Base-by-base conservation (phyloP, 1,284 basidiomycete species). In the Puccinia hordei region DNA sequence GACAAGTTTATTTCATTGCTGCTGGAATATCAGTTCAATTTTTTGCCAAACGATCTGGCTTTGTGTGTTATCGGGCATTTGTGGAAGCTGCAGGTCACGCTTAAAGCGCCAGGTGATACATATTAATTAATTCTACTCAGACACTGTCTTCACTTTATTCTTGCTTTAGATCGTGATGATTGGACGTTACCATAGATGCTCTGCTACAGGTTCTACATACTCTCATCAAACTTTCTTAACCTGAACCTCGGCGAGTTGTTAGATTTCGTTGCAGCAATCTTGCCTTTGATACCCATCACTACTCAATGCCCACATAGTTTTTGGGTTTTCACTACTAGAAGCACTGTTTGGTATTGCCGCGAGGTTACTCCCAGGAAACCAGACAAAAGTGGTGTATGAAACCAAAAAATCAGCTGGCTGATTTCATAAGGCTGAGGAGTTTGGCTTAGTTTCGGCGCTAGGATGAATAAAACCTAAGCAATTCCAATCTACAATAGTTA, bases 1-100 rank as follows among this genome's bases (percentile, higher is more conserved):
- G 96, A 10, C 90, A 92, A 81, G 93, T 95, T 41, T 87, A 92
- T 81, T 98, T 98, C 83, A 86, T 98, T 33, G 93, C 90, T n/a
- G 93, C 94, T 2, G 90, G 88, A 12, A 88, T 88, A 2, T 87
- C 87, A 81, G 86, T 94, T 38, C 85, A 86, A 63, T 87, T 93
- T 76, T 84, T 82, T 82, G 85, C 86, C 1, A 83, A 85, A 17
- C 84, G 85, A 33, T 87, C 86, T 3, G 85, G 85, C 10, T 82
- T 93, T 27, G 88, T 89, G n/a, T 83, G 91, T 3, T 93, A 92
- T 85, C 88, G 93, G 78, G 93, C 93, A 0, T 94, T 92, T 85
- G 91, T 92, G 27, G 84, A 85, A 82, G 82, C 81, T 59, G 73
- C 49, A 27, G 82, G 76, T 81, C 82, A 76, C 82, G 35, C 51